These are phyloP conservation scores for Mucor lusitanicus DNA, from an alignment of 371 early-diverging fungal genomes.

Conservation along the genomic window DNA sequence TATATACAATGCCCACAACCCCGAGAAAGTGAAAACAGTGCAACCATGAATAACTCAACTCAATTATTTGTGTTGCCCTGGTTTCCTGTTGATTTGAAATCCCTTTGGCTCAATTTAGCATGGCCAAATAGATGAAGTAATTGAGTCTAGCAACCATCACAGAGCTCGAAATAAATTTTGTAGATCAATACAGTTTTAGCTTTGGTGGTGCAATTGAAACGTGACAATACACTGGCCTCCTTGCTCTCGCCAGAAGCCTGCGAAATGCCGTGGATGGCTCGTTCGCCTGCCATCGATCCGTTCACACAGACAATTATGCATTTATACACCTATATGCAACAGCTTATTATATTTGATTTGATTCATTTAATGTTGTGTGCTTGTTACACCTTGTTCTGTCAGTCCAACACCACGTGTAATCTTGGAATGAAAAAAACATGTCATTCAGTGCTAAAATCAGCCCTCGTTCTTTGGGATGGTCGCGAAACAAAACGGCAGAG, in stretches of 20 bases:
- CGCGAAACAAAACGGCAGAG: not conserved
- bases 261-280: no score
- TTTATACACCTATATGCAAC: not conserved
- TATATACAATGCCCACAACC: not conserved
- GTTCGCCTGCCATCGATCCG: no score
- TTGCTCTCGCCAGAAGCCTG: no score
- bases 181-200: not conserved
- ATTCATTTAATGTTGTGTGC: not conserved
- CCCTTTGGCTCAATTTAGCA: not conserved
- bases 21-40: not conserved
- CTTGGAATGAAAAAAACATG: not conserved
- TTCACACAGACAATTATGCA: no score
- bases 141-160: not conserved
- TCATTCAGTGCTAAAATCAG: not conserved
- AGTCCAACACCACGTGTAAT: conserved; percentile 1
- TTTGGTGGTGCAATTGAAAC: not conserved
- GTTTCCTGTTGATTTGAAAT: not conserved
- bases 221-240: no score
- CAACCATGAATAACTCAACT: not conserved
- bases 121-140: not conserved
- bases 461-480: not conserved
- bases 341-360: not conserved
- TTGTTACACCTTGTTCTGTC: conserved; percentile 1
- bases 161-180: not conserved
- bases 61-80: not conserved